These are phyloP conservation scores for Adansonia grandidieri DNA, from an alignment of 441 rosid species.

Conservation along the genomic window DNA sequence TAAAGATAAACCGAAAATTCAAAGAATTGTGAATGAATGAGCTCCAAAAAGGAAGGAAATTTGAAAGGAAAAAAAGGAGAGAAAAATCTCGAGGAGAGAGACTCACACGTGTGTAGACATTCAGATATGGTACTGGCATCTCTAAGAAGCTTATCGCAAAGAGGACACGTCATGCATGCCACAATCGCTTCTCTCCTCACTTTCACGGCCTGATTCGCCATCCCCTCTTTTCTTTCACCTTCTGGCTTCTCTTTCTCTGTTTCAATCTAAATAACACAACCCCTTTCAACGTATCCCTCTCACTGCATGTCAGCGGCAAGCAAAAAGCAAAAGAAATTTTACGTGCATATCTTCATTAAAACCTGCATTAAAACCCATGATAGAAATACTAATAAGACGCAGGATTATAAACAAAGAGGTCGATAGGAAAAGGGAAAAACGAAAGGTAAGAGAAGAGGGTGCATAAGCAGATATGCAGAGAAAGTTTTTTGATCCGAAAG, in stretches of 20 bases:
- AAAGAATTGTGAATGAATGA: not conserved
- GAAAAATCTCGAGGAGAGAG: constrained; percentile 11
- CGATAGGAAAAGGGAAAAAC: not conserved
- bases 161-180: constrained; percentile 78
- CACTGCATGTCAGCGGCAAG: constrained; percentile 45
- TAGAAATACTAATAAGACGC: not conserved
- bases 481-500: constrained; percentile 31
- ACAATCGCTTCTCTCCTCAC: constrained; percentile 71
- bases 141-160: constrained; percentile 60
- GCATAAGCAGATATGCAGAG: constrained; percentile 18
- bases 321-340: constrained; percentile 33
- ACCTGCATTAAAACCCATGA: constrained; percentile 46
- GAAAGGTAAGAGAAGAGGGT: constrained; percentile 16
- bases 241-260: constrained; percentile 32
- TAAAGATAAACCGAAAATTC: constrained; percentile 17
- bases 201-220: constrained; percentile 62
- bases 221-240: constrained; percentile 16
- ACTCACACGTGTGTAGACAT: constrained; percentile 91
- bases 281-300: constrained; percentile 32
- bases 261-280: not conserved
- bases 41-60: not conserved
- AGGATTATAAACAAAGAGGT: constrained; percentile 22
- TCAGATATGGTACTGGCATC: constrained; percentile 90
- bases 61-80: not conserved
- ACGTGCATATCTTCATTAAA: constrained; percentile 39